Percentiles rank a stretch among this genome's conserved stretches.
phyloP scores from a whole-genome alignment of 306 rosid species.

The Elaeagnus macrophylla region DNA sequence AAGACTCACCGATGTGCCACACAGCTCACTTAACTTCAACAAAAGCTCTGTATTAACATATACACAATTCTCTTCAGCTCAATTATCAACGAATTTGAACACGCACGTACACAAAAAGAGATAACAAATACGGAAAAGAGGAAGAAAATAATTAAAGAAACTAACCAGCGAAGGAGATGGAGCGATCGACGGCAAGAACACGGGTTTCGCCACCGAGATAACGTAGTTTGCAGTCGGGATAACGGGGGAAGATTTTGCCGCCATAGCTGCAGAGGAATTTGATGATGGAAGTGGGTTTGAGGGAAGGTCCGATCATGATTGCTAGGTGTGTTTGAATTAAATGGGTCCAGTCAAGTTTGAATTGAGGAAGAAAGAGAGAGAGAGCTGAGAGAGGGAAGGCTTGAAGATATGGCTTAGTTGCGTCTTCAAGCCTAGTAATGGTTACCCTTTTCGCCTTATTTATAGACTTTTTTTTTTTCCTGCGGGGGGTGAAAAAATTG shows the following conservation, averaged over 20 bases:
- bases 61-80: constrained; percentile 6
- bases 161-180: constrained; percentile 73
- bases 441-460: constrained; percentile 31
- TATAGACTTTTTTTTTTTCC: constrained; percentile 42
- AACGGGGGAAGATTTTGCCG: constrained; percentile 88
- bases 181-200: constrained; percentile 64
- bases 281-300: constrained; percentile 30
- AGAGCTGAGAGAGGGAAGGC: background rate
- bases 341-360: background rate
- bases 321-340: background rate
- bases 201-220: constrained; percentile 89
- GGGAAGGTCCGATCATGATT: constrained; percentile 41
- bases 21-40: constrained; percentile 58
- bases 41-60: constrained; percentile 49
- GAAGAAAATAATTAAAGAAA: background rate
- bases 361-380: background rate
- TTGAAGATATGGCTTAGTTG: constrained; percentile 19
- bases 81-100: background rate
- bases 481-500: background rate
- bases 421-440: constrained; percentile 45
- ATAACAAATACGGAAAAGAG: no score
- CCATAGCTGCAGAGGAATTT: constrained; percentile 89
- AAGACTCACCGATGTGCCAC: constrained; percentile 54
- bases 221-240: constrained; percentile 91
- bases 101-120: background rate